Evolutionary conservation across 257 asterid species (phyloP).

Genomic region (Solanum neorickii): DNA sequence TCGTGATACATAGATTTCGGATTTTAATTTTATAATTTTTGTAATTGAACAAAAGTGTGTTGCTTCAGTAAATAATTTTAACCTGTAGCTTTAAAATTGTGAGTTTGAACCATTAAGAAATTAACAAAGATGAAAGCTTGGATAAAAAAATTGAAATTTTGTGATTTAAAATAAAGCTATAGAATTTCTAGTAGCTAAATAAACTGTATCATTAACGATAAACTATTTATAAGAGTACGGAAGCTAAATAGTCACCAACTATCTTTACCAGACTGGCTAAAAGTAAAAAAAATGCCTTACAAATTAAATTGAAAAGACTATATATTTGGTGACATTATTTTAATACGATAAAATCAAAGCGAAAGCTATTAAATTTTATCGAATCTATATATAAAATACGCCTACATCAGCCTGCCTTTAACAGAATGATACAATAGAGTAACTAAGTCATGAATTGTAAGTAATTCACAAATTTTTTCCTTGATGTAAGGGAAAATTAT

Average conservation of each 20-base stretch:
- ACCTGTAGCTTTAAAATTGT: too few relatives aligned
- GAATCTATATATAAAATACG: neutral
- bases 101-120: neutral
- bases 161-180: neutral
- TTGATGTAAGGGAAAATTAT: neutral
- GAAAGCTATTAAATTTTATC: rapidly evolving
- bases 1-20: neutral
- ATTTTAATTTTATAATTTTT: too few relatives aligned
- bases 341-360: neutral
- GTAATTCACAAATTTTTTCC: neutral
- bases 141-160: too few relatives aligned
- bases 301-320: rapidly evolving
- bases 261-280: neutral
- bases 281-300: neutral
- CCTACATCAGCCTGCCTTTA: neutral
- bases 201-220: neutral
- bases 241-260: neutral
- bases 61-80: rapidly evolving
- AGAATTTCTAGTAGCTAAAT: neutral
- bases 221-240: neutral
- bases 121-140: too few relatives aligned
- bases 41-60: neutral
- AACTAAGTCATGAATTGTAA: too few relatives aligned
- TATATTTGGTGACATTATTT: neutral
- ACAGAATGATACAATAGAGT: neutral